These are phyloP conservation scores for Neurospora africana DNA, from an alignment of 495 filamentous ascomycete genomes.

Conservation along the genomic window DNA sequence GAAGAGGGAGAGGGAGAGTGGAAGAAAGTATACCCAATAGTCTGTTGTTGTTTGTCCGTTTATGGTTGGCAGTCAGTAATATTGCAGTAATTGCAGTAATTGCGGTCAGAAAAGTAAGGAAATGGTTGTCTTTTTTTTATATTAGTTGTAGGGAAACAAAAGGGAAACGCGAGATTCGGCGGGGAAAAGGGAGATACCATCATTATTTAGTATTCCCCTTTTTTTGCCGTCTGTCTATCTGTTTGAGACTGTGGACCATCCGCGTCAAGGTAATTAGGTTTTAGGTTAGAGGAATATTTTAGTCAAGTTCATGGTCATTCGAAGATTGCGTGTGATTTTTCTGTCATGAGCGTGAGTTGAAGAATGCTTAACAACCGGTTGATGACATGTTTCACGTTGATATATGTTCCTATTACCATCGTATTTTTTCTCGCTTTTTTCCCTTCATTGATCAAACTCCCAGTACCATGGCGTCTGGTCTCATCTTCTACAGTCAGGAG, in stretches of 20 bases:
- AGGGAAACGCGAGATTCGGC: no score
- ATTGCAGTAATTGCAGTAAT: not conserved
- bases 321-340: no score
- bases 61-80: not conserved
- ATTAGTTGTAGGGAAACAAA: not conserved
- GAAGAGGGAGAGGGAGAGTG: not conserved
- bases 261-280: not conserved
- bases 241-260: not conserved
- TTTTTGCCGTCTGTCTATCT: not conserved
- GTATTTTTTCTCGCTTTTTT: no score
- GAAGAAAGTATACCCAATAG: not conserved
- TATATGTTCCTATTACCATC: no score
- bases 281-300: not conserved
- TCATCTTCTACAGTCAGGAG: no score
- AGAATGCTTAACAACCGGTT: no score
- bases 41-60: not conserved
- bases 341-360: no score
- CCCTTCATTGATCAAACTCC: no score
- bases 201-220: not conserved
- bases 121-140: not conserved
- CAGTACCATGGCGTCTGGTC: no score
- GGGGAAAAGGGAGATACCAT: not conserved
- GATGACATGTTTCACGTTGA: no score
- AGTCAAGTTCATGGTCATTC: not conserved
- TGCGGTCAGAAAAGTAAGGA: not conserved